A percentile compares a stretch with the other conserved stretches of the same genome.
These are phyloP conservation scores for Phanerochaete sordida DNA, from an alignment of 768 basidiomycete genomes.

Conservation along the genomic window DNA sequence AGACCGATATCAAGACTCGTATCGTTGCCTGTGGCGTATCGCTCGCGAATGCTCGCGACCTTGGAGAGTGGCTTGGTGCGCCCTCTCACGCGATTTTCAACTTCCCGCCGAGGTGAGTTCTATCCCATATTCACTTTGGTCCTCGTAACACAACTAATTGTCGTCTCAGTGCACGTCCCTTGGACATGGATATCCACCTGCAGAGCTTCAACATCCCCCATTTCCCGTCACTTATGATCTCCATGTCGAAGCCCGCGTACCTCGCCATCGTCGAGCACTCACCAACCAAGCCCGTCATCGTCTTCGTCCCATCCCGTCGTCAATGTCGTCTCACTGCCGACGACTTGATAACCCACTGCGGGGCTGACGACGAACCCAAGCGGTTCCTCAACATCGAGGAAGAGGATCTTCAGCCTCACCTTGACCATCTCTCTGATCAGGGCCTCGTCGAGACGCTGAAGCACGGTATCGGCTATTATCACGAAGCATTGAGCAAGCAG, in stretches of 20 bases:
- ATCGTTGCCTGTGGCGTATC: conserved; percentile 95
- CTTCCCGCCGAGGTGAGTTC: conserved; percentile 79
- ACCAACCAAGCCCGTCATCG: conserved; percentile 78
- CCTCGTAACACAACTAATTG: conserved; percentile 4
- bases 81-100: conserved; percentile 96
- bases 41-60: conserved; percentile 90
- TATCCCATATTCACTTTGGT: background rate
- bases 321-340: conserved; percentile 94
- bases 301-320: conserved; percentile 90
- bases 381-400: conserved; percentile 88
- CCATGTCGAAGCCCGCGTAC: conserved; percentile 98
- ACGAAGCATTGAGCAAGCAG: conserved; percentile 88
- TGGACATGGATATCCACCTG: conserved; percentile 96
- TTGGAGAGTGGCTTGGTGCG: conserved; percentile 98
- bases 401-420: conserved; percentile 79
- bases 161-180: conserved; percentile 76
- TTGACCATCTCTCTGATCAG: conserved; percentile 79
- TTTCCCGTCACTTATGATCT: conserved; percentile 97
- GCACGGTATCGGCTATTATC: conserved; percentile 93
- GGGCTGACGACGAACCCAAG: conserved; percentile 80
- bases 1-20: conserved; percentile 89
- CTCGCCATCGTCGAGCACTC: conserved; percentile 89
- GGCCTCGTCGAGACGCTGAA: conserved; percentile 76
- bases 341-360: conserved; percentile 84
- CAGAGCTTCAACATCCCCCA: conserved; percentile 97